Conservation (phyloP, 768 basidiomycete species). For the Lentinus brumalis region DNA sequence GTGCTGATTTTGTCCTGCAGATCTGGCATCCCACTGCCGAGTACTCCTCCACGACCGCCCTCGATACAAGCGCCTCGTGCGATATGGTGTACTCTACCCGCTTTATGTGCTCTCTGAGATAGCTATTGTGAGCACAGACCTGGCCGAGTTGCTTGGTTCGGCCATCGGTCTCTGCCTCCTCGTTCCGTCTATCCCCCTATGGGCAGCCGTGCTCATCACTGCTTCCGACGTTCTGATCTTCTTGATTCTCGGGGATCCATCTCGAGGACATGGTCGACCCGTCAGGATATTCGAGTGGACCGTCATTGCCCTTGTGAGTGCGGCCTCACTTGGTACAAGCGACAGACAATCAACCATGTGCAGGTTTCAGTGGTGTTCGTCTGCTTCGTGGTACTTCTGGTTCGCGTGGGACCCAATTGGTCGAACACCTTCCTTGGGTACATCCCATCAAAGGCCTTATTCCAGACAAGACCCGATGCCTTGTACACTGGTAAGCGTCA, state of each 20-base stretch:
- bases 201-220: constrained; percentile 50
- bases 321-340: too few species aligned
- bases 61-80: constrained; percentile 36
- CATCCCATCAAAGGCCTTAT: constrained; percentile 66
- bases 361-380: constrained; percentile 55
- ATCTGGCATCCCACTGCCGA: constrained; percentile 50
- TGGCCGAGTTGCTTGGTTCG: constrained; percentile 60
- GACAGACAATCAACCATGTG: neutral
- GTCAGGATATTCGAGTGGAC: constrained; percentile 67
- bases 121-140: constrained; percentile 56
- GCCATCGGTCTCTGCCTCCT: constrained; percentile 59
- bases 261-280: constrained; percentile 52
- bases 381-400: constrained; percentile 75
- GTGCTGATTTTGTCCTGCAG: constrained; percentile 24
- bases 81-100: constrained; percentile 44
- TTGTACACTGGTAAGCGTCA: constrained; percentile 62
- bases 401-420: constrained; percentile 73
- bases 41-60: constrained; percentile 45
- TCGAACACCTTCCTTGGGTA: constrained; percentile 70
- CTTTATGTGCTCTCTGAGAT: constrained; percentile 46
- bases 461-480: constrained; percentile 45
- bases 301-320: constrained; percentile 60
- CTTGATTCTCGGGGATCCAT: constrained; percentile 68
- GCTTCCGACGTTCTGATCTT: constrained; percentile 54
- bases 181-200: constrained; percentile 51